A percentile compares a stretch with the other conserved stretches of the same genome.
These are phyloP conservation scores for Paecilomyces dactylethromorphus DNA, from an alignment of 2,329 filamentous ascomycete genomes.

Conservation along the genomic window DNA sequence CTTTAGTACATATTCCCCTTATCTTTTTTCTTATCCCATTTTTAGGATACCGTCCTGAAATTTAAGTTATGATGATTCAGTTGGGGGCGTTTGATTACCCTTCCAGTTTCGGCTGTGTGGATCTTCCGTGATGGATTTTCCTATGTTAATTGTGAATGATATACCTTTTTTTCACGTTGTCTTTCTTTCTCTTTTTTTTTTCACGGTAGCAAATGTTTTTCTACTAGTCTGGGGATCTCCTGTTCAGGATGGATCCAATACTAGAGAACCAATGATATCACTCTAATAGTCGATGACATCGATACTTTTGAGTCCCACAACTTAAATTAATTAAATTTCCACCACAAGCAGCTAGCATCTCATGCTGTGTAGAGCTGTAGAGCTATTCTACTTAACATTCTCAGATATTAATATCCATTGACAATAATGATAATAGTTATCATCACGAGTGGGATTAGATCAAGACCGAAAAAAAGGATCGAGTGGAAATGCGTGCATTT, in stretches of 20 bases:
- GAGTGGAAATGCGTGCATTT: too few relatives aligned
- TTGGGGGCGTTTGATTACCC: background rate
- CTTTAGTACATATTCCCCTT: slow-evolving; percentile 16
- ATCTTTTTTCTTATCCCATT: background rate
- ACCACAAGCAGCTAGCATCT: background rate
- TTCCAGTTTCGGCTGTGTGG: background rate
- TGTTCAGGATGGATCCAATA: too few relatives aligned
- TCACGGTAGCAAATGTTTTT: background rate
- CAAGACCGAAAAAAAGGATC: background rate
- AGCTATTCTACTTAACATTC: background rate
- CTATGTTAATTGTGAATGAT: background rate
- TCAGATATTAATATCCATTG: background rate
- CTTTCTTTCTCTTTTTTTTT: background rate
- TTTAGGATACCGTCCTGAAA: background rate
- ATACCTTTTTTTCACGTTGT: background rate
- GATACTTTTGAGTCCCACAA: background rate
- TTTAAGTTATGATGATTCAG: background rate
- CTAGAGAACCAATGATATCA: background rate
- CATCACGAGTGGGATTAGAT: background rate
- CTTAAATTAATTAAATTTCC: background rate
- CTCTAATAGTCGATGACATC: background rate
- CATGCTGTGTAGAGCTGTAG: too few relatives aligned
- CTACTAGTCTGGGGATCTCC: background rate
- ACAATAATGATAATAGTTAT: background rate
- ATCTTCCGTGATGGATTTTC: background rate